Base-by-base conservation (phyloP, 2,329 filamentous ascomycete genomes). In the Tolypocladium album region DNA sequence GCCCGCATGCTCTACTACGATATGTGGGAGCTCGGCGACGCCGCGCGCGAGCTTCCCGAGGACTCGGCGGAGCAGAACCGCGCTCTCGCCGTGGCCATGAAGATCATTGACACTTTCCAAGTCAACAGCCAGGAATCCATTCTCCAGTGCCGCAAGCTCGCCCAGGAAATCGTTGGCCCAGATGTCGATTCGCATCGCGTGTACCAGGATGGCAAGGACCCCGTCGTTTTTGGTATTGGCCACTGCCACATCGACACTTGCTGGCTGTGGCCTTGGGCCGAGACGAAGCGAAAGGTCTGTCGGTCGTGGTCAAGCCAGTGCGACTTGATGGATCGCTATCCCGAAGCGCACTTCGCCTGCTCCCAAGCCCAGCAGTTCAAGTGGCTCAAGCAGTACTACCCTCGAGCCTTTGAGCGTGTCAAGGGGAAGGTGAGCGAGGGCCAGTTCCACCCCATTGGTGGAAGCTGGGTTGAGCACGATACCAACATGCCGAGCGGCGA, bases 171-270 rank as follows among this genome's bases (percentile, higher is more conserved):
- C 68, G 75, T 97, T 15, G 93, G 94, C 1, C 79, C 89, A 50
- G 82, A 89, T 60, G 85, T 96, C 55, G 88, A 96, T 71, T 92
- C 90, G 7, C 80, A 88, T 58, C 85, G 90, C 64, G 91, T 99
- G 12, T 99, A 97, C 70, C 82, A 90, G 47, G 85, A 81, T 57
- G 87, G 85, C 63, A 87, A 87, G 34, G 81, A 88, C 40, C 85
- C 90, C 1, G 81, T 95, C 61, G 90, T 97, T 4, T 94, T 86
- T 67, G 93, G 86, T 42, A 93, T 97, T 65, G 94, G 94, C 0
- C 91, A 99, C 72, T 99, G 94, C 67, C 94, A 99, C 74, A 99
- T 99, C 66, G 94, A 97, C 75, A 96, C 89, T 36, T 97, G 93
- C 75, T 99, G 94, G 94, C 81, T 99, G 42, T 99, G 94, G 94